Evolutionary conservation across 1,284 basidiomycete genomes (phyloP), one percentile per base, ranked within the genome.

Genomic region (Rhodotorula mucilaginosa): DNA sequence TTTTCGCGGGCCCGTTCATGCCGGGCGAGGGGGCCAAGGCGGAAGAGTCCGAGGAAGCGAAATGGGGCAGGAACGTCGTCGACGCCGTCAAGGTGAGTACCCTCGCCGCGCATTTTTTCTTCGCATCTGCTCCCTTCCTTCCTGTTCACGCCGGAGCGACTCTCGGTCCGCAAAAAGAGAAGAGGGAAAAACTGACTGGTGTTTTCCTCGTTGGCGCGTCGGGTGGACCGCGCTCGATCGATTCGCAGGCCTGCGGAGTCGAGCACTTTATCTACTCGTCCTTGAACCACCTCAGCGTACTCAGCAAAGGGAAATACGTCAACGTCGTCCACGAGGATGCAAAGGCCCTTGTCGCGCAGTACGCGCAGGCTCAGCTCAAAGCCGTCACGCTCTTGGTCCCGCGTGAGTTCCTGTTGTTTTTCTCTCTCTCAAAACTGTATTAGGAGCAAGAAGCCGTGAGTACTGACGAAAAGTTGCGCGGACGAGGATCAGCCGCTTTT

Each of bases 21-120:
- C n/a, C 18, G 12, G 54, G n/a, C 2, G 54, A 58, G 23, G 61
- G 64, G 3, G 47, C 58, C 49, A 52, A 56, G 18, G 13, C 23
- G 12, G 56, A 61, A 1, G 23, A 51, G 15, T 49, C 54, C 39
- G 47, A 29, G 3, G 72, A 73, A 49, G 39, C 44, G 5, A 2
- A 46, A 39, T 64, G 71, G 34, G 72, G 72, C 19, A 49, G 58
- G 51, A 52, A 51, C 31, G 51, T 73, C 44, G 67, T 73, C 34
- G 67, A 70, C 46, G 64, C 58, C 6, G 56, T 58, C 29, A 66
- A 62, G 44, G 71, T 26, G 26, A 26, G 26, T 26, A 26, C 26
- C 26, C 26, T 26, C 26, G 26, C 26, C 26, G 26, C 26, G 26
- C 26, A 26, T 26, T 26, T 26, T 26, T 26, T 26, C 26, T 26